Conservation (phyloP, 352 stramenopile species). For the Thalassiosira hispida region DNA sequence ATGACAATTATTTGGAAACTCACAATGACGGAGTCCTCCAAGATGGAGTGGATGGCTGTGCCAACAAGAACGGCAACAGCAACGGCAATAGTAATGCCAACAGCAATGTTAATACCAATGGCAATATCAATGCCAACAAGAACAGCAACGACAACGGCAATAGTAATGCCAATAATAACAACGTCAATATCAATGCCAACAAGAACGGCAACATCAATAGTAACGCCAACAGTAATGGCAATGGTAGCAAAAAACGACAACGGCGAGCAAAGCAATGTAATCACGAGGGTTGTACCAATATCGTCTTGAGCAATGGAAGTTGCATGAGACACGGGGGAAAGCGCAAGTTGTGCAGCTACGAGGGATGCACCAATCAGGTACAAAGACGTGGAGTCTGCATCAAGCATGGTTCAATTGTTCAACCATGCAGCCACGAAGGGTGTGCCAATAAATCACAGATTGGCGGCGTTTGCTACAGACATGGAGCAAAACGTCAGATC, state of each 20-base stretch:
- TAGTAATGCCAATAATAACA: too few species aligned
- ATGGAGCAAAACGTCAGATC: background rate
- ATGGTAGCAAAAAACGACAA: background rate
- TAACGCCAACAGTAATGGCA: background rate
- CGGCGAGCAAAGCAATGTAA: background rate
- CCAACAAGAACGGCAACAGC: background rate
- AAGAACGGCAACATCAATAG: too few species aligned
- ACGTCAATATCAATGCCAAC: too few species aligned
- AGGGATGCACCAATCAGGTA: background rate
- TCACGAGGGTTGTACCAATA: background rate
- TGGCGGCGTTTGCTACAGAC: slow-evolving; percentile 9
- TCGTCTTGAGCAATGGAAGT: background rate
- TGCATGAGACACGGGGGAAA: slow-evolving; percentile 15
- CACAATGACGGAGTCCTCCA: too few species aligned
- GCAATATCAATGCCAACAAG: too few species aligned
- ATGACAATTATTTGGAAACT: too few species aligned
- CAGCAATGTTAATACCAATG: too few species aligned
- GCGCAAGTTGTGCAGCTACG: background rate
- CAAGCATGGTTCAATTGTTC: background rate
- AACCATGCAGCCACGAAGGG: background rate
- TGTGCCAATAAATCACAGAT: background rate
- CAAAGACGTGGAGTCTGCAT: background rate
- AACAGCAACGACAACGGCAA: too few species aligned
- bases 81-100: too few species aligned
- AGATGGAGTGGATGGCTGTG: background rate